Base-by-base conservation (phyloP, 768 basidiomycete species). In the Chlorophyllum brunneum region DNA sequence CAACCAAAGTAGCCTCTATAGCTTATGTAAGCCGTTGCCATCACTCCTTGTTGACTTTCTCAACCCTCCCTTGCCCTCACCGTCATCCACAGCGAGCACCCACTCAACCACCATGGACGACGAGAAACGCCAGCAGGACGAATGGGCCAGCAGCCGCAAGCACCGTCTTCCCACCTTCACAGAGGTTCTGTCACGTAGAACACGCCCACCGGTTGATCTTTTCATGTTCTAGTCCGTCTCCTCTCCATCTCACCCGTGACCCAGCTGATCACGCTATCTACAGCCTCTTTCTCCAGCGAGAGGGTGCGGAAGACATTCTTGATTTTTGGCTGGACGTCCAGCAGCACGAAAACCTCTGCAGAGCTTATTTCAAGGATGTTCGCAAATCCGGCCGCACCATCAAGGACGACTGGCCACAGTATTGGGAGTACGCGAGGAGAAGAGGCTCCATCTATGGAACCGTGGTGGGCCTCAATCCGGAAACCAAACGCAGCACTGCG, bases 291-390 rank as follows among this genome's bases (percentile, higher is more conserved):
- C 75, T 99, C 30, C 95, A 98, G 66, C 83, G 93, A 30, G 95
- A 99, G 70, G 91, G 92, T 22, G 84, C 92, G 49, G 95, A 98
- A 65, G 97, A 99, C 67, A 89, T 94, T 43, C 73, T 99, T 39
- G 97, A 99, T 67, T 98, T 98, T 62, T 98, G 95, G 95, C 81
- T 99, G 24, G 97, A 99, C 66, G 97, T 98, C 5, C 94, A 97
- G 61, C 97, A 98, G 70, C 97, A 99, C 67, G 97, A 98, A 73
- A 98, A 98, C 65, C 83, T 99, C 29, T 98, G 95, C 68, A 82
- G 95, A 55, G 97, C 95, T 6, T 98, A 98, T 70, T 98, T 99
- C 82, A 97, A 98, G 76, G 97, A 98, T 68, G 84, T 99, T 48
- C 87, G 91, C 63, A 94, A 95, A 72, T 94, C 94, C 0, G 94